Evolutionary conservation across 306 rosid genomes (phyloP), one percentile per base, ranked within the genome.

Genomic region (Dalbergia cochinchinensis): DNA sequence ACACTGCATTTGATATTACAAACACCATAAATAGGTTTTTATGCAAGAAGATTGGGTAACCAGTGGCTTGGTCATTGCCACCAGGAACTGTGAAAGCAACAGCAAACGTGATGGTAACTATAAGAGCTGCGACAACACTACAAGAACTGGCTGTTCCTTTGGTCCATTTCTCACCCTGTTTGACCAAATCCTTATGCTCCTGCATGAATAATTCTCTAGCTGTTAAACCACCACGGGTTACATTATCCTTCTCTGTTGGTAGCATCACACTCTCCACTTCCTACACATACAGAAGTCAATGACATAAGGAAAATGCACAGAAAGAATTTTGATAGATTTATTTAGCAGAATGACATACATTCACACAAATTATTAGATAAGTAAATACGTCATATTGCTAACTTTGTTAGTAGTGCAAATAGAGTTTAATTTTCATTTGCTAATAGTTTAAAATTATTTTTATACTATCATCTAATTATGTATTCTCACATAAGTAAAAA

Each of bases 241-340:
- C 4, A 3, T n/a, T 1, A n/a, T 6, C 20, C 60, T 54, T 54
- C 20, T 11, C 6, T 4, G 1, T 16, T 6, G 60, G 60, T 54
- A 26, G 26, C 22, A 12, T 54, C 11, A 54, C 7, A 54, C 22
- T 54, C 31, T 79, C 77, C 11, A 70, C 62, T 47, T 79, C 71
- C 82, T 69, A 20, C 58, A 26, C 31, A 26, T 2, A 26, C 2
- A 26, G 31, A 26, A 26, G 31, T 26, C 31, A 26, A 26, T 22
- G 26, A 22, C 26, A 22, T 1, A 26, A 2, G 31, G 31, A 26
- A 26, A 26, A 26, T 26, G 2, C 2, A 26, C 3, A 2, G 31
- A 22, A 1, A 26, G 31, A 1, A 26, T 26, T 26, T 26, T 26
- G 31, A 26, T 26, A 26, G 31, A 26, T 26, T 26, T 26, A 3